Conservation (phyloP, 306 rosid species). For the Myrica gale region DNA sequence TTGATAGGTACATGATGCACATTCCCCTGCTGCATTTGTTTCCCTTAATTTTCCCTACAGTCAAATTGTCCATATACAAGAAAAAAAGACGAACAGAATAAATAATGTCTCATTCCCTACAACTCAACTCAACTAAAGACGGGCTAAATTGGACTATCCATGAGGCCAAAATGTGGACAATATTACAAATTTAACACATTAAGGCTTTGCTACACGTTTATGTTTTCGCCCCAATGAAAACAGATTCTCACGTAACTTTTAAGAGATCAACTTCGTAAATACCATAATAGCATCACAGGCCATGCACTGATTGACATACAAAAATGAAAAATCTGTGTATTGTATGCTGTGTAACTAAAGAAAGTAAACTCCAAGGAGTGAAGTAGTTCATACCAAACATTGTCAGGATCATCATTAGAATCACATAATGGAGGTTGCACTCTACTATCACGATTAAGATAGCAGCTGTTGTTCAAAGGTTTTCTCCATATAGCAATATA, state of each 20-base stretch:
- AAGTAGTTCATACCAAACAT: slow-evolving; percentile 62
- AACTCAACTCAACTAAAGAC: background rate
- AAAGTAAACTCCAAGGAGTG: slow-evolving; percentile 15
- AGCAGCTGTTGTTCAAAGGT: slow-evolving; percentile 77
- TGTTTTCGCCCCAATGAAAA: background rate
- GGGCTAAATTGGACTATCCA: background rate
- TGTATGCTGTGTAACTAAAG: background rate
- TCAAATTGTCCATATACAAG: background rate
- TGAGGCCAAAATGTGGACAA: background rate
- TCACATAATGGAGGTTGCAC: slow-evolving; percentile 71
- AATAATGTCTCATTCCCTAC: background rate
- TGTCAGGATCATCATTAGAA: slow-evolving; percentile 69
- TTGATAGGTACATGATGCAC: background rate
- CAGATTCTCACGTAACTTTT: background rate
- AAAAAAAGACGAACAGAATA: background rate
- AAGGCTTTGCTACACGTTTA: background rate
- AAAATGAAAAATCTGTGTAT: background rate
- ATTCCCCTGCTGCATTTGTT: background rate
- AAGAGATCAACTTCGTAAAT: background rate
- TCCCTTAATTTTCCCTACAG: background rate
- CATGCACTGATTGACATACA: background rate
- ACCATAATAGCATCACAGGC: background rate
- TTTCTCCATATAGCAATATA: slow-evolving; percentile 86
- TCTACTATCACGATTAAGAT: slow-evolving; percentile 52
- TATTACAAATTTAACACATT: background rate